Evolutionary conservation across 2,329 filamentous ascomycete species (phyloP), one percentile per base, ranked within the genome.

Genomic region (Sclerotinia glacialis): DNA sequence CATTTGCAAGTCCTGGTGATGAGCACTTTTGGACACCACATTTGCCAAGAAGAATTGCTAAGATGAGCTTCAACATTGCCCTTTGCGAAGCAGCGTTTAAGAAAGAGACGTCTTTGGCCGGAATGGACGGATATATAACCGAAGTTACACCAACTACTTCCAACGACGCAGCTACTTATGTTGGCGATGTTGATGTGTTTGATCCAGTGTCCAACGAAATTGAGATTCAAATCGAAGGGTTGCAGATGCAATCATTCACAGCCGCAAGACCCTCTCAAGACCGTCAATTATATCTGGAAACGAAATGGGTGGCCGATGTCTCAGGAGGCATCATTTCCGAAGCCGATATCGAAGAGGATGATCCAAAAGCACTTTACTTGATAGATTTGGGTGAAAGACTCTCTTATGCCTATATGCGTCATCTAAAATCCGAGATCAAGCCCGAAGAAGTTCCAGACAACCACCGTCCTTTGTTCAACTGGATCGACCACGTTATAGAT

Each of bases 171-270:
- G 53, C 53, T 14, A 55, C 53, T 47, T 49, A 47, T 42, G 46
- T 58, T 40, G 64, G 64, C 1, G 64, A 65, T 28, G 46, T 65
- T 31, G 53, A 59, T 28, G 44, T 65, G 12, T 65, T 65, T 50
- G 64, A 49, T 31, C 53, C 44, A 50, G 3, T 14, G 28, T 40
- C 53, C n/a, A 46, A 60, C 23, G 53, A 59, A 52, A 56, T 67
- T 2, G 67, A 73, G n/a, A 62, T 73, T 23, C 70, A 73, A 61
- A 67, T 72, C 18, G 67, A 74, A 64, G 72, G 70, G 6, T 47
- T 71, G 42, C 64, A 60, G 42, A 64, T 70, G 50, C 65, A 66
- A 34, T 69, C 72, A 9, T 63, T 74, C 37, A 67, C 69, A 11
- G 62, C 64, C 16, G 69, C 72, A 11, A 71, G 67, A 23, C 54